Conservation (phyloP, 768 basidiomycete species). For the Filobasidium floriforme region DNA sequence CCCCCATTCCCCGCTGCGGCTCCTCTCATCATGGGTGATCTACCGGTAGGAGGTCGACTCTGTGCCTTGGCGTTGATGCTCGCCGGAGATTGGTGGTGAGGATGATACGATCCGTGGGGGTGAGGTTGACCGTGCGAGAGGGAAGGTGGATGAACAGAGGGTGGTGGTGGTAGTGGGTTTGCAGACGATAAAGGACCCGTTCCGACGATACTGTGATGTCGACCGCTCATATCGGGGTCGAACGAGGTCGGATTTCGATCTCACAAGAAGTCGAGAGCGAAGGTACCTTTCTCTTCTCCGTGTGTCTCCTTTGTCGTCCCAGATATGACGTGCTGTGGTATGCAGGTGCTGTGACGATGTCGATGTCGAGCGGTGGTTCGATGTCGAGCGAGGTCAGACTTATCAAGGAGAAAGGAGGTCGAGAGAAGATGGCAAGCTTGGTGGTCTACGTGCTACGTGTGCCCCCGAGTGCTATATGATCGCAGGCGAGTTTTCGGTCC, state of each 20-base stretch:
- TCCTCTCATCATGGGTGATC: constrained; percentile 4
- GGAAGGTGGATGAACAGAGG: constrained; percentile 3
- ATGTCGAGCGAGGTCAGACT: background rate
- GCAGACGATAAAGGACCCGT: constrained; percentile 6
- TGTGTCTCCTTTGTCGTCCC: background rate
- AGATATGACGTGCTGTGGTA: background rate
- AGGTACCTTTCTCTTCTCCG: background rate
- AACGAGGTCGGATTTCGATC: too few species aligned
- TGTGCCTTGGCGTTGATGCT: constrained; percentile 1
- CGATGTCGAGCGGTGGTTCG: background rate
- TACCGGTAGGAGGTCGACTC: constrained; percentile 1
- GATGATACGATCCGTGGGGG: background rate
- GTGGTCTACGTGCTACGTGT: background rate
- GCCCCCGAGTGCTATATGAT: background rate
- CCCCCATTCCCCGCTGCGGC: background rate
- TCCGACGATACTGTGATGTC: constrained; percentile 6
- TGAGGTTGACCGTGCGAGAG: background rate
- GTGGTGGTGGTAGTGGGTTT: constrained; percentile 9
- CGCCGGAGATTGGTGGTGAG: background rate
- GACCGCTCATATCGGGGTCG: constrained; percentile 2
- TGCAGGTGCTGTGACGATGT: background rate
- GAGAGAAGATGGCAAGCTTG: background rate
- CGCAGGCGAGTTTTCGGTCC: background rate
- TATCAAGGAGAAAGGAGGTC: background rate
- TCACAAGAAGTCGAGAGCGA: too few species aligned